Conservation (phyloP, 1,284 basidiomycete species). For the Microbotryum violaceum region DNA sequence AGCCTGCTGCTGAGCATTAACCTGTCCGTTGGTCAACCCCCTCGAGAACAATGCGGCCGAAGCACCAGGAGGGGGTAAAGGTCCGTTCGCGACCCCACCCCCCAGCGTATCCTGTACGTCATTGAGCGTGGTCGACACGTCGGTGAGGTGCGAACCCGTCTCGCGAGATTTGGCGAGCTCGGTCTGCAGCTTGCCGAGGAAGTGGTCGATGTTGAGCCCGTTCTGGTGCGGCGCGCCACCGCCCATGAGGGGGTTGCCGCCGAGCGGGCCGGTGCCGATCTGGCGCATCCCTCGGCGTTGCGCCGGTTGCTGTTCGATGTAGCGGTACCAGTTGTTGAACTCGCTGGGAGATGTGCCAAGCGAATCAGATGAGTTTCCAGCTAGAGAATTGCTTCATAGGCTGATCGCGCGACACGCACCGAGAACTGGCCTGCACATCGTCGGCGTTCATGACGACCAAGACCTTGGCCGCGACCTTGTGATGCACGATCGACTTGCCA, state of each 20-base stretch:
- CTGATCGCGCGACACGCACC: constrained; percentile 12
- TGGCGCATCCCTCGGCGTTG: constrained; percentile 10
- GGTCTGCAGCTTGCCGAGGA: constrained; percentile 54
- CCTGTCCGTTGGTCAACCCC: not conserved
- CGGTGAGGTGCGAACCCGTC: constrained; percentile 79
- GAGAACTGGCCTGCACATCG: constrained; percentile 50
- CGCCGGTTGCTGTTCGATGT: constrained; percentile 23
- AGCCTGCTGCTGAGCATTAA: not conserved
- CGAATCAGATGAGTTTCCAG: not conserved
- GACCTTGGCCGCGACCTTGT: constrained; percentile 93
- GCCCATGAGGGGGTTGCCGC: constrained; percentile 35
- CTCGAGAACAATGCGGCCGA: constrained; percentile 7
- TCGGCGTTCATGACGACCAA: constrained; percentile 80
- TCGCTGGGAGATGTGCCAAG: constrained; percentile 17
- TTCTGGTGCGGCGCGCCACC: constrained; percentile 40
- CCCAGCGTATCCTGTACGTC: constrained; percentile 90
- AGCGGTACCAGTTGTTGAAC: constrained; percentile 33
- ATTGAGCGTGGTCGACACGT: constrained; percentile 69
- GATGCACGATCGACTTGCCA: constrained; percentile 95
- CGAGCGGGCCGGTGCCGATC: not conserved
- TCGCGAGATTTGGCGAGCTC: constrained; percentile 92
- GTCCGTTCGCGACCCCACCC: constrained; percentile 50
- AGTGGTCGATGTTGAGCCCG: constrained; percentile 47
- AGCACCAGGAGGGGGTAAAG: constrained; percentile 44
- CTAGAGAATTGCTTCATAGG: not conserved